Conservation (phyloP, 2,329 filamentous ascomycete species). For the Aspergillus melleus region DNA sequence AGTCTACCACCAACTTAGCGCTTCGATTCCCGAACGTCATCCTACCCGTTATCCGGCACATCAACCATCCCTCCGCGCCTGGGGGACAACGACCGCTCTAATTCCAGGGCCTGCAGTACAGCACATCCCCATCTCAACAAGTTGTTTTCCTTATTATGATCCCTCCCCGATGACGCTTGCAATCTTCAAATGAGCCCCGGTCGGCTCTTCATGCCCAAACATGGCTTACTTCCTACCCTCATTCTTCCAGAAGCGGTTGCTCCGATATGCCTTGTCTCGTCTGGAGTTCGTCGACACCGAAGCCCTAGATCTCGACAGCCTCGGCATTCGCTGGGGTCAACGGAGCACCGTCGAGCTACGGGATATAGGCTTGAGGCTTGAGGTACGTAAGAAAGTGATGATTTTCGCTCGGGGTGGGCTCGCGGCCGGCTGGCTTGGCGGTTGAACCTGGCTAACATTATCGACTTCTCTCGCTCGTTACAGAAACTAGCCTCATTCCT, state of each 20-base stretch:
- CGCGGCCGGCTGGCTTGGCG: not conserved
- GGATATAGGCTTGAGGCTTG: conserved; percentile 77
- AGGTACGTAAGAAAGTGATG: conserved; percentile 55
- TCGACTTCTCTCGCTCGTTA: conserved; percentile 6
- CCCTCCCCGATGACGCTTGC: conserved; percentile 27
- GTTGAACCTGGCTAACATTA: conserved; percentile 24
- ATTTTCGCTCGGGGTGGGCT: not conserved
- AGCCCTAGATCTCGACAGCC: conserved; percentile 78
- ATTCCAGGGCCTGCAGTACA: not conserved
- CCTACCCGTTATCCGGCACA: conserved; percentile 11
- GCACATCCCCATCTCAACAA: conserved; percentile 12
- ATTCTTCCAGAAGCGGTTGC: conserved; percentile 80
- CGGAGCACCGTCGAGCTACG: conserved; percentile 81
- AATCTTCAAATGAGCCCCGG: conserved; percentile 27
- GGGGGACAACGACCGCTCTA: not conserved
- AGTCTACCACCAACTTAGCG: conserved; percentile 14
- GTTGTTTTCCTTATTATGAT: conserved; percentile 21
- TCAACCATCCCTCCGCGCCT: conserved; percentile 15
- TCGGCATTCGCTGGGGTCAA: conserved; percentile 80
- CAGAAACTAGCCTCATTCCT: conserved; percentile 78
- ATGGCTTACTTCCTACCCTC: conserved; percentile 78
- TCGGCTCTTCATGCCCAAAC: conserved; percentile 33
- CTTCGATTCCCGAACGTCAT: conserved; percentile 33
- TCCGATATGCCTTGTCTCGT: conserved; percentile 80
- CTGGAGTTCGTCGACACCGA: conserved; percentile 87